These are phyloP conservation scores for Yarrowia divulgata DNA, from an alignment of 805 yeast genomes.

Conservation along the genomic window DNA sequence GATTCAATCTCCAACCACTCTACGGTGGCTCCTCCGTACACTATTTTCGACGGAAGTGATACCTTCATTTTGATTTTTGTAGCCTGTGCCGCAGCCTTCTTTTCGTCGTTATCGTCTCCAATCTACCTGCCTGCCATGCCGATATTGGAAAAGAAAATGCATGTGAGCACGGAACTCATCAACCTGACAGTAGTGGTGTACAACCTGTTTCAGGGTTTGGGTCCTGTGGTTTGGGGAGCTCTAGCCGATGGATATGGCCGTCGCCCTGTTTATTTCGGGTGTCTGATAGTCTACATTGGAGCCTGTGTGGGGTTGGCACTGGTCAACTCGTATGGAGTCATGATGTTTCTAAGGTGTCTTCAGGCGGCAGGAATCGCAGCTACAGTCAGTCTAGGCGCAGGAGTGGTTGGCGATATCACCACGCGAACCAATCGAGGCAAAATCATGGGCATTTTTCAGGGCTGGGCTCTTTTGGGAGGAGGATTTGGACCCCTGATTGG, in stretches of 20 bases:
- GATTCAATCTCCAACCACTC: neutral
- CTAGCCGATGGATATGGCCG: slow-evolving; percentile 78
- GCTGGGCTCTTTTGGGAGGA: slow-evolving; percentile 72
- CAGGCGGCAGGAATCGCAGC: slow-evolving; percentile 83
- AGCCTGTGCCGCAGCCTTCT: slow-evolving; percentile 20
- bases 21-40: slow-evolving; percentile 15
- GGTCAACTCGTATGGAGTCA: slow-evolving; percentile 61
- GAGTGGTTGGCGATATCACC: slow-evolving; percentile 77
- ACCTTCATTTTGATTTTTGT: slow-evolving; percentile 20
- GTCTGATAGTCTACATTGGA: slow-evolving; percentile 63
- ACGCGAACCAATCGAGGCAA: slow-evolving; percentile 74
- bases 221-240: slow-evolving; percentile 75
- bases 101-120: slow-evolving; percentile 73
- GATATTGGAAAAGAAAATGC: slow-evolving; percentile 60
- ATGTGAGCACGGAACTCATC: slow-evolving; percentile 62
- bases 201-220: slow-evolving; percentile 73
- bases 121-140: slow-evolving; percentile 82
- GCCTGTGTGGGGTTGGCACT: slow-evolving; percentile 73
- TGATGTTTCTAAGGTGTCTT: slow-evolving; percentile 69
- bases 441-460: slow-evolving; percentile 68
- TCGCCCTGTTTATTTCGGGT: slow-evolving; percentile 67
- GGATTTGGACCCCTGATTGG: slow-evolving; percentile 82
- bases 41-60: slow-evolving; percentile 58
- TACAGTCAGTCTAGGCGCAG: slow-evolving; percentile 70
- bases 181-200: slow-evolving; percentile 80